Evolutionary conservation across 2,329 filamentous ascomycete species (phyloP), one percentile per base, ranked within the genome.

Genomic region (Fusarium sp.): DNA sequence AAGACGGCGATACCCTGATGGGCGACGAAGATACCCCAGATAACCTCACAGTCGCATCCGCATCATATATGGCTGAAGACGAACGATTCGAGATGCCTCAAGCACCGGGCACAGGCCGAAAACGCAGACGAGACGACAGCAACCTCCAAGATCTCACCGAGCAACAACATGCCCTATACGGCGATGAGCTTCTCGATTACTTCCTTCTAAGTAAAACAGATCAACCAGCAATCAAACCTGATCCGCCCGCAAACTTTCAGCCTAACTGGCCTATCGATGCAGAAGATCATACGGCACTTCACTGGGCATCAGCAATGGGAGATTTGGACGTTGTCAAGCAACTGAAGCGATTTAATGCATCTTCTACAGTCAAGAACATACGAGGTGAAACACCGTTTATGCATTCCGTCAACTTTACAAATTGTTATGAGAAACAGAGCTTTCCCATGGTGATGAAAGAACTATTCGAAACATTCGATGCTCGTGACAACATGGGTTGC

Each of bases 291-390:
- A 97, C 94, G 4, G 94, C 95, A 8, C 86, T 99, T 70, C 96
- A 99, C 77, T 99, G 96, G 96, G 96, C 94, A 18, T 94, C 93
- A 54, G 93, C 96, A 26, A 99, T 99, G 95, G 96, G 96, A 61
- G 96, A 98, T 72, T 84, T 97, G 31, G 92, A 95, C 49, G 92
- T 98, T 16, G 93, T 97, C 65, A 93, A 91, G 78, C 92, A 97
- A 78, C 84, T 99, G 18, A 91, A 96, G 72, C 86, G 89, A 40
- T 93, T 94, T 64, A 91, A 92, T 41, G 94, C 95, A 12, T 89
- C 89, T 64, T 84, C 93, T 16, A 88, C 89, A 31, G 89, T 90
- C 4, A 86, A 91, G 55, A 94, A 94, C 58, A 81, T 87, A 44
- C 84, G 89, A 20, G 91, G 91, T 59, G 95, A 98, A 80, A 98